Base-by-base conservation (phyloP, 345 rosid genomes). In the Corchorus olitorius region DNA sequence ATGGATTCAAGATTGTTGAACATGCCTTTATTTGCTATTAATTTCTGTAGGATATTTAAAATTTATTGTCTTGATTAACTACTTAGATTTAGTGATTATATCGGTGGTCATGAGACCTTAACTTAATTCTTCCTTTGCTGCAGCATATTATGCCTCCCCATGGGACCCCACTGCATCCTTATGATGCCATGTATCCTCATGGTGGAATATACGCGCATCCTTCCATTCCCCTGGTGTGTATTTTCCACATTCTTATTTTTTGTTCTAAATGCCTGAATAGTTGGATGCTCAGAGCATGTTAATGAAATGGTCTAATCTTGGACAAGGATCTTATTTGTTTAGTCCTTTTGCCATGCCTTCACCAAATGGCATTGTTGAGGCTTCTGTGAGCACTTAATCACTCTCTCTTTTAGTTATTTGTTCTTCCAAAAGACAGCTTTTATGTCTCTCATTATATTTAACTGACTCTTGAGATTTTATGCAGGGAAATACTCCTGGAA, bases 121-220 rank as follows among this genome's bases (percentile, higher is more conserved):
- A 75, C 22, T 34, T 62, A 43, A 33, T 1, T 17, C 12, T 48
- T 76, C 74, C 8, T 60, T 61, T 27, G 52, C 63, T 89, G 84
- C 91, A 95, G 99, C 99, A 88, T 88, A 88, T 93, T 77, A 92
- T 95, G 97, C 98, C 98, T 84, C 97, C 97, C 13, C 93, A 95
- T 79, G 99, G 97, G 66, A 93, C 99, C 33, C 94, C 98, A 6
- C 98, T 97, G 14, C 97, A 93, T 87, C 99, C 97, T 7, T 96
- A 96, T 53, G 98, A 93, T 83, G 92, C 98, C 68, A 93, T 96
- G 99, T 96, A 96, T 88, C 95, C 99, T 65, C 98, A 91, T 74
- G 97, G 98, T 76, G 98, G 98, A 73, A 89, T 96, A 84, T 96
- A 93, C 74, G 91, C 95, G 0, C 99, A 96, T 86, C 98, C 99